Conservation (phyloP, 192 early-diverging fungal species). For the Coemansia sp. region DNA sequence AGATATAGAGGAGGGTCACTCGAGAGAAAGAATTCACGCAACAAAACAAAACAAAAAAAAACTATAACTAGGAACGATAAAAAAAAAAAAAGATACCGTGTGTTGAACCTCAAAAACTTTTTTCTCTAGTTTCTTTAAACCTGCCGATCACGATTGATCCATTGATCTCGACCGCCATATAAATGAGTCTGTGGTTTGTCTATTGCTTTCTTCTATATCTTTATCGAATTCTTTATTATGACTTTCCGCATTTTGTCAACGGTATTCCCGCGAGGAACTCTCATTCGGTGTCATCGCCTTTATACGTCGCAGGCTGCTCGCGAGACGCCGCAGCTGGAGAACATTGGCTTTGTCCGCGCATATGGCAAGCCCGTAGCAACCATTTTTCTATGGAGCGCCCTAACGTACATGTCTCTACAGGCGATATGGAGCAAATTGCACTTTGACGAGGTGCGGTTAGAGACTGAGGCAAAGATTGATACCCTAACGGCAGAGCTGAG, state of each 20-base stretch:
- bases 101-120: neutral
- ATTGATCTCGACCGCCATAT: neutral
- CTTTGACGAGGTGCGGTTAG: conserved; percentile 40
- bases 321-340: conserved; percentile 15
- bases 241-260: neutral
- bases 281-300: neutral
- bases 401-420: conserved; percentile 43
- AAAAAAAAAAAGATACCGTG: neutral
- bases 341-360: conserved; percentile 34
- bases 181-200: neutral
- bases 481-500: conserved; percentile 21
- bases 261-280: neutral
- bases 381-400: conserved; percentile 44
- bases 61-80: neutral
- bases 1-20: neutral
- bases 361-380: conserved; percentile 46
- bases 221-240: neutral
- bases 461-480: conserved; percentile 47
- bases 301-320: neutral
- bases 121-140: neutral
- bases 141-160: neutral
- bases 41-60: neutral
- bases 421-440: conserved; percentile 48
- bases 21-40: neutral
- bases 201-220: neutral